These are phyloP conservation scores for Zizania palustris DNA, from an alignment of 202 grass and related monocot species.

Conservation along the genomic window DNA sequence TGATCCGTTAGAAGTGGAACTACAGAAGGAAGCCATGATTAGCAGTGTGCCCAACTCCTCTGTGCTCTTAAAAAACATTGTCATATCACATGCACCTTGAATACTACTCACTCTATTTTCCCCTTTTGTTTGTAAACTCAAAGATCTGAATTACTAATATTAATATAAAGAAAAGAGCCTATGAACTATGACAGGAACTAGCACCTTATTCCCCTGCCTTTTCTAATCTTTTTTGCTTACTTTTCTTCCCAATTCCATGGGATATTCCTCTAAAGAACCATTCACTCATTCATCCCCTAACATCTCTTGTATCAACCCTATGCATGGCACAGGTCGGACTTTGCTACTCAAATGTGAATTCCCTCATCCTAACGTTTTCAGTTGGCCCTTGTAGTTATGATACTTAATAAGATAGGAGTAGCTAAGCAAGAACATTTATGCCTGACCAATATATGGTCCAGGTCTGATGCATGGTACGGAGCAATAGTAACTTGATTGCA, in stretches of 20 bases:
- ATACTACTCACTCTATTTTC: not conserved
- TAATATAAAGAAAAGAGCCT: not conserved
- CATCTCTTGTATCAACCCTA: no score
- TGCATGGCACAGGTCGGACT: not conserved
- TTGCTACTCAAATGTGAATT: not conserved
- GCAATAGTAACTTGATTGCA: not conserved
- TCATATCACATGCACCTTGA: not conserved
- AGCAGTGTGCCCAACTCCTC: not conserved
- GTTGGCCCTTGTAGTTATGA: not conserved
- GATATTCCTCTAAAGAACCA: not conserved
- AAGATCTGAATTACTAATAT: not conserved
- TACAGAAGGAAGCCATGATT: not conserved
- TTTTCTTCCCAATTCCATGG: conserved; percentile 7
- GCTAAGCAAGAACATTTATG: conserved; percentile 18
- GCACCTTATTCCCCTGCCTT: not conserved
- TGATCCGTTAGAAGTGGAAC: not conserved
- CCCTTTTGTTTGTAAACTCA: not conserved
- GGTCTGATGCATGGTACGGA: not conserved
- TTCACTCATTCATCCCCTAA: not conserved
- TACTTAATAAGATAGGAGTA: conserved; percentile 1
- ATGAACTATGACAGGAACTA: not conserved
- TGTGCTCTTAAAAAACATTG: not conserved
- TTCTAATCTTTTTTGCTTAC: not conserved
- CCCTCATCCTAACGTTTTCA: not conserved
- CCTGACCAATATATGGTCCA: conserved; percentile 6